A percentile compares a stretch with the other conserved stretches of the same genome.
Evolutionary conservation across 306 rosid species (phyloP).

Genomic region (Quercus bicolor): DNA sequence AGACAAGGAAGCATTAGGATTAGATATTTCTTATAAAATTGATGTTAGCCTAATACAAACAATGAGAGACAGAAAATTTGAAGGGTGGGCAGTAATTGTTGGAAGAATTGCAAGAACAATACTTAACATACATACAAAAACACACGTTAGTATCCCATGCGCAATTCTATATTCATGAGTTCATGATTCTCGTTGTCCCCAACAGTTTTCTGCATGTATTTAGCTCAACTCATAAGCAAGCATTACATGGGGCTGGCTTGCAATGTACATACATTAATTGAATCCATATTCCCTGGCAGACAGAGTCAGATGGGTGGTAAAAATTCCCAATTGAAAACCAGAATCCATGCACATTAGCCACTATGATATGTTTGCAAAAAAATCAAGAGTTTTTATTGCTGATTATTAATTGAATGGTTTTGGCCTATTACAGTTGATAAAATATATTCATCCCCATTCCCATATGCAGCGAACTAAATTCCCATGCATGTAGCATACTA

Average conservation of each 20-base stretch:
- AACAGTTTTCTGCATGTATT: not conserved
- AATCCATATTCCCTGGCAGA: not conserved
- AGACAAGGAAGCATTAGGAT: slow-evolving; percentile 38
- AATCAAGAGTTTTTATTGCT: not conserved
- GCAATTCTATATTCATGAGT: slow-evolving; percentile 10
- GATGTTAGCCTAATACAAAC: slow-evolving; percentile 32
- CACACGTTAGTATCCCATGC: slow-evolving; percentile 27
- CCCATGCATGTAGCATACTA: not conserved
- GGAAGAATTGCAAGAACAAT: slow-evolving; percentile 2
- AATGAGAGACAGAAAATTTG: slow-evolving; percentile 11
- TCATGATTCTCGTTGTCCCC: not conserved
- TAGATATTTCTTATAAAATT: slow-evolving; percentile 31
- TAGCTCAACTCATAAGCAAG: not conserved
- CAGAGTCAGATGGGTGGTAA: not conserved
- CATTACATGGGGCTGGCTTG: not conserved
- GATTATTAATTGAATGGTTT: not conserved
- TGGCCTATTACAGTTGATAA: not conserved
- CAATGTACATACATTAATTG: not conserved
- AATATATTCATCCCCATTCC: too few species aligned
- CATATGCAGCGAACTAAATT: not conserved
- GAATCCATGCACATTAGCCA: not conserved
- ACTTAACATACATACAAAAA: slow-evolving; percentile 5
- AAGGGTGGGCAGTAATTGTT: slow-evolving; percentile 8
- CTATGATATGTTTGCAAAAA: not conserved
- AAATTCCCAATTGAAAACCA: not conserved